Conservation (phyloP, 225 moss, liverwort and hornwort species). For the Lunularia cruciata region DNA sequence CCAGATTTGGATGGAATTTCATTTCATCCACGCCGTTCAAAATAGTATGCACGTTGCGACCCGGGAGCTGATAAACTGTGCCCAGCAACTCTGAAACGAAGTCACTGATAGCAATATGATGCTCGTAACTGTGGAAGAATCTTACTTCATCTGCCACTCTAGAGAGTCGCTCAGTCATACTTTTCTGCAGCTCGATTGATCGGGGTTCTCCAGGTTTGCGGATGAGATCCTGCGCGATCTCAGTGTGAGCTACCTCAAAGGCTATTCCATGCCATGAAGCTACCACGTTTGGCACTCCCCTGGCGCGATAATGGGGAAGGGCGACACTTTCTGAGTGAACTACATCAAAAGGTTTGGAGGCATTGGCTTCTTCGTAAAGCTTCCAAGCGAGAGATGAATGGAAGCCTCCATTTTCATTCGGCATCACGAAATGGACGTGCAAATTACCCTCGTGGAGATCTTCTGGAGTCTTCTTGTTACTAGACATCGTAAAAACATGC, state of each 20-base stretch:
- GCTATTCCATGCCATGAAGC: slow-evolving; percentile 97
- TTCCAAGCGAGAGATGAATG: slow-evolving; percentile 57
- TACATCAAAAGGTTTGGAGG: slow-evolving; percentile 49
- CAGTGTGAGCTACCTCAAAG: slow-evolving; percentile 63
- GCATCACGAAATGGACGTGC: slow-evolving; percentile 62
- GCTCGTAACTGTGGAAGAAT: slow-evolving; percentile 45
- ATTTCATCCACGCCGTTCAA: slow-evolving; percentile 70
- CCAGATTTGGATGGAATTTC: slow-evolving; percentile 67
- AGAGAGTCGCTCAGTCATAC: slow-evolving; percentile 36
- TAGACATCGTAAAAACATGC: slow-evolving; percentile 74
- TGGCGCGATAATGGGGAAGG: slow-evolving; percentile 75
- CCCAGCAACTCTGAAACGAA: slow-evolving; percentile 54
- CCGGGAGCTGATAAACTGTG: slow-evolving; percentile 48
- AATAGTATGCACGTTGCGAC: slow-evolving; percentile 69
- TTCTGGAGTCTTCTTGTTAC: slow-evolving; percentile 41
- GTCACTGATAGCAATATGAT: slow-evolving; percentile 58
- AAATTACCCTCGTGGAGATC: slow-evolving; percentile 54
- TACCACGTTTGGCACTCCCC: slow-evolving; percentile 49
- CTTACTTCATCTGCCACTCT: slow-evolving; percentile 40
- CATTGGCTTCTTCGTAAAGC: slow-evolving; percentile 37
- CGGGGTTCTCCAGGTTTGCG: slow-evolving; percentile 55
- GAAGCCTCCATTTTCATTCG: slow-evolving; percentile 55
- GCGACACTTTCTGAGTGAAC: slow-evolving; percentile 94
- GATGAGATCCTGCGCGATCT: slow-evolving; percentile 44
- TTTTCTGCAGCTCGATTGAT: slow-evolving; percentile 35